These are phyloP conservation scores for Rhodosporidiobolus odoratus DNA, from an alignment of 768 basidiomycete species.

Conservation along the genomic window DNA sequence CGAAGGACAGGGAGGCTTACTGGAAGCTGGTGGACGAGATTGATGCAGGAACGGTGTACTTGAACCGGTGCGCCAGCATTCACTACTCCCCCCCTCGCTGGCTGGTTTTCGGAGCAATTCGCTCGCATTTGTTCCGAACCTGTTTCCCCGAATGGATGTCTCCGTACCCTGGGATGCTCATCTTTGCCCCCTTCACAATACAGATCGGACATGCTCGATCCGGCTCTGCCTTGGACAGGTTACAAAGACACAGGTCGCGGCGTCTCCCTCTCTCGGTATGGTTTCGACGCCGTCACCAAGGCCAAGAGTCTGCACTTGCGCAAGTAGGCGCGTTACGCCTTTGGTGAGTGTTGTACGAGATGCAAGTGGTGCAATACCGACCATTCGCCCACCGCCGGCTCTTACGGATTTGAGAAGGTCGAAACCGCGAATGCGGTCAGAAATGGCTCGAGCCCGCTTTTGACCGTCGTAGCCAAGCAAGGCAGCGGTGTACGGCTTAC, in stretches of 20 bases:
- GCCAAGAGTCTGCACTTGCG: constrained; percentile 38
- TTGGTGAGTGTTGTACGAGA: too few relatives aligned
- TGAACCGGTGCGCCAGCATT: constrained; percentile 78
- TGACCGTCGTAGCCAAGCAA: too few relatives aligned
- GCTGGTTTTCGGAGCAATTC: too few relatives aligned
- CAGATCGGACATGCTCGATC: constrained; percentile 84
- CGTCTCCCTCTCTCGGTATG: constrained; percentile 80
- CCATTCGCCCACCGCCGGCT: too few relatives aligned
- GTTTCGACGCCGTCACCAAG: constrained; percentile 46
- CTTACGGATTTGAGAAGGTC: too few relatives aligned
- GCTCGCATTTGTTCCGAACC: too few relatives aligned
- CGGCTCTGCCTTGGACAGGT: constrained; percentile 89
- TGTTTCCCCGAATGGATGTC: not conserved
- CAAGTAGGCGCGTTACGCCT: not conserved
- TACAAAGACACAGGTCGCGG: constrained; percentile 90
- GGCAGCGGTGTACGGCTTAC: too few relatives aligned
- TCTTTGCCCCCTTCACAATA: not conserved
- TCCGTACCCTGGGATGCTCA: not conserved
- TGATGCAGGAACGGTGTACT: constrained; percentile 85
- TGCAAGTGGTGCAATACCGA: too few relatives aligned
- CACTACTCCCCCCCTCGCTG: too few relatives aligned
- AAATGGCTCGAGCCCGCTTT: too few relatives aligned
- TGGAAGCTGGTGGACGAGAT: constrained; percentile 62
- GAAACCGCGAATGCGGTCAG: too few relatives aligned
- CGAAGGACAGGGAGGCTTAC: constrained; percentile 65